Conservation (phyloP, 352 stramenopile species). For the Pythium coloratum region DNA sequence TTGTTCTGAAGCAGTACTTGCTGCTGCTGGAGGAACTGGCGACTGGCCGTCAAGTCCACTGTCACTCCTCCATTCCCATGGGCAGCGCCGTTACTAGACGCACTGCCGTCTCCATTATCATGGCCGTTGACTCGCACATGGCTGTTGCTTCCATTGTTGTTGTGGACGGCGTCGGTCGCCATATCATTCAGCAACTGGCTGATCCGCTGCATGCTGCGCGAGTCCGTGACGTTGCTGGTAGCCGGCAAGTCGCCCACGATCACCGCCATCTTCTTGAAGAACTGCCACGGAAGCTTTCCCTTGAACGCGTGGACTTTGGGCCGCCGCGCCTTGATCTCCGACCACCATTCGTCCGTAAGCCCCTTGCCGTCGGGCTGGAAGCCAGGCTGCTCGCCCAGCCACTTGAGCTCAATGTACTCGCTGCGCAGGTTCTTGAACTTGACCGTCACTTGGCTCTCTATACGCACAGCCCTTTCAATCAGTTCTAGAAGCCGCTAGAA, state of each 20-base stretch:
- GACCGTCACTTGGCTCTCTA: conserved; percentile 54
- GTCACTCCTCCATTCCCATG: neutral
- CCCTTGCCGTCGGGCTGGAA: conserved; percentile 36
- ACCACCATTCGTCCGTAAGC: conserved; percentile 52
- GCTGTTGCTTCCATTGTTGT: neutral
- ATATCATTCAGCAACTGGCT: conserved; percentile 27
- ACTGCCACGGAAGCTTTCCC: conserved; percentile 55
- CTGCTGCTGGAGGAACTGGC: neutral
- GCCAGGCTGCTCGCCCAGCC: conserved; percentile 46
- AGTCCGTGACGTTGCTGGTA: conserved; percentile 17
- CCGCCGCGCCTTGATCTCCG: conserved; percentile 36
- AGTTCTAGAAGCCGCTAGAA: neutral
- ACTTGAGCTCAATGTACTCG: conserved; percentile 51
- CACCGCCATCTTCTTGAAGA: conserved; percentile 44
- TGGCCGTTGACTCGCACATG: neutral
- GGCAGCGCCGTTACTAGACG: neutral
- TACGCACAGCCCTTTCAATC: neutral
- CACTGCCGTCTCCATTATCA: neutral
- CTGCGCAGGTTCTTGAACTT: conserved; percentile 71
- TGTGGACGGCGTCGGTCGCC: conserved; percentile 3
- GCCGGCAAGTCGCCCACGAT: conserved; percentile 39
- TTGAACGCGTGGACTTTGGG: conserved; percentile 61
- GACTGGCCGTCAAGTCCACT: neutral
- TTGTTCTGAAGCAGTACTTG: neutral
- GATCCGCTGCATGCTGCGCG: conserved; percentile 25